phyloP scores from a whole-genome alignment of 257 asterid species.

The Solanum chiquidenum region DNA sequence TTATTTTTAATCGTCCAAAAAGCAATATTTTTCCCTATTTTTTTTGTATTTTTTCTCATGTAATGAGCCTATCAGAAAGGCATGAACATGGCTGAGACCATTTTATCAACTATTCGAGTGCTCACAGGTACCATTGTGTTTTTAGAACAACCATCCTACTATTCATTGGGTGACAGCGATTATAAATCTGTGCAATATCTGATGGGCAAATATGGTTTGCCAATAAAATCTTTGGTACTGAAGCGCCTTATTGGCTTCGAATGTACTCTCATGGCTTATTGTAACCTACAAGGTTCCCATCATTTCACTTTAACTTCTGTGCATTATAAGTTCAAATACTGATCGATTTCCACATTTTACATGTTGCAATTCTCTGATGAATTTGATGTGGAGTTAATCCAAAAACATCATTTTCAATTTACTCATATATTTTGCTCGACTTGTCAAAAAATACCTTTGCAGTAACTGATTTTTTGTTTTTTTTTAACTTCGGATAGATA shows the following conservation, averaged over 20 bases:
- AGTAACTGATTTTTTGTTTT: not conserved
- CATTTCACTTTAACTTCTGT: not conserved
- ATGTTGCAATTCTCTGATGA: not conserved
- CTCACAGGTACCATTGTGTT: not conserved
- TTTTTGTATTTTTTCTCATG: not conserved
- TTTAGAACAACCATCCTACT: not conserved
- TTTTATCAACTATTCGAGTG: not conserved
- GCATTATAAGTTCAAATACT: not conserved
- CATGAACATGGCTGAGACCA: not conserved
- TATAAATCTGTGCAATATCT: not conserved
- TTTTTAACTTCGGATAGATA: conserved; percentile 34
- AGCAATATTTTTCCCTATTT: not conserved
- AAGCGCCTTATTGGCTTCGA: not conserved
- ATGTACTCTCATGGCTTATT: not conserved
- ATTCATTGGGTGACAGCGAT: not conserved
- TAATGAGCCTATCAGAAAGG: not conserved
- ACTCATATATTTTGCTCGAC: not conserved
- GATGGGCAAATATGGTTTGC: not conserved
- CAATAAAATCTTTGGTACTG: not conserved
- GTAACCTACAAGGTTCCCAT: not conserved
- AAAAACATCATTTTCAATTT: not conserved
- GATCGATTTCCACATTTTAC: not conserved
- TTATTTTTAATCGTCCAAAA: not conserved
- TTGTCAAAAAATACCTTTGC: not conserved
- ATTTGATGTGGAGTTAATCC: not conserved